Base-by-base conservation (phyloP, 2,329 filamentous ascomycete genomes). In the Cytospora paraplurivora region DNA sequence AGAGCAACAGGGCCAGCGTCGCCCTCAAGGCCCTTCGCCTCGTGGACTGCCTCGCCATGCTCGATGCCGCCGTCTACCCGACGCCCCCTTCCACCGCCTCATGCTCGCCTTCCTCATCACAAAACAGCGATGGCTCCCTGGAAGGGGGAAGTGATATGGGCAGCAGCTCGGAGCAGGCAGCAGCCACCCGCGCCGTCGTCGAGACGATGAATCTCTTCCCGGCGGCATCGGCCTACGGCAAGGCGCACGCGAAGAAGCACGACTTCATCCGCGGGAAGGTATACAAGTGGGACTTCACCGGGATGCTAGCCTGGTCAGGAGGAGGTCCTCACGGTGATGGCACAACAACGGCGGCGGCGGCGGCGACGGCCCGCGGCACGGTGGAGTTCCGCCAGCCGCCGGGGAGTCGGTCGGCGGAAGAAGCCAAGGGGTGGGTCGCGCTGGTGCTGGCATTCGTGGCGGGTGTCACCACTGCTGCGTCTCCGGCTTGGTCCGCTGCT, bases 261-360 rank as follows among this genome's bases (percentile, higher is more conserved):
- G 72, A 76, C 59, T 77, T 77, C 63, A 68, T 78, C 27, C 71
- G 74, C 50, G 76, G 76, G 13, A 76, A 76, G 60, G 73, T 76
- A 35, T 78, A 75, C 68, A 78, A 77, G 70, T 78, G 76, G 76
- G 72, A 77, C 56, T 73, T 77, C 58, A 68, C 72, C 0, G 71
- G 72, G 1, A 69, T 76, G 50, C 47, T 74, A 38, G 41, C 65
- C 10, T 52, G 59, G 7, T n/a, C 52, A 3, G 15, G 6, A 57
- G 38, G 7, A 63, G n/a, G 1, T 47, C 44, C 1, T 21, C 41
- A 4, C 65, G 1, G 57, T 27, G 51, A 51, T 13, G 41, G n/a
- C 10, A 17, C 11, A 34, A n/a, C 17, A 4, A 34, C n/a, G 35
- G 12, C 53, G 1, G 4, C 27, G 27, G 27, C 27, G 35, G 17